Base-by-base conservation (phyloP, 2,329 filamentous ascomycete genomes). In the Scleromitrula shiraiana region DNA sequence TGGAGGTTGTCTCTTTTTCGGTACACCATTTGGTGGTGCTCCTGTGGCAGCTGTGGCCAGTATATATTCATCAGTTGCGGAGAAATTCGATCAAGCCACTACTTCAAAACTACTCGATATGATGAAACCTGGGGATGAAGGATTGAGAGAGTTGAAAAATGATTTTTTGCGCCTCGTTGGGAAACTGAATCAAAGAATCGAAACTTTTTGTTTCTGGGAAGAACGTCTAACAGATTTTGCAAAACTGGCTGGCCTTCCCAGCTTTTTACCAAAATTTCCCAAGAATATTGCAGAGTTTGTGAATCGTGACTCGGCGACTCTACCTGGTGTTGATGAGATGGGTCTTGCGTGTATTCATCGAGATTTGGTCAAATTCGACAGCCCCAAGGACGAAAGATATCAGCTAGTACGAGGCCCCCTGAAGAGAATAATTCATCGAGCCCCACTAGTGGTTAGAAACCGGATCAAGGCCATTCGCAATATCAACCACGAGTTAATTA, bases 11-110 rank as follows among this genome's bases (percentile, higher is more conserved):
- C 32, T 49, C 12, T 49, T 49, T 23, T 41, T 49, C 32, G 46
- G 41, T 10, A 49, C 46, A 7, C 46, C 46, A 12, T 49, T 49
- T 19, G 23, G 33, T 8, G 46, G 46, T 14, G 22, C 39, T 26
- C n/a, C 14, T 14, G 12, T 26, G 3, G 39, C 22, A n/a, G 39
- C 39, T 6, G n/a, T 9, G n/a, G 39, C 39, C 8, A n/a, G n/a
- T 26, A 17, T 41, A 14, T 29, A 23, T n/a, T 17, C 39, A 10
- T 26, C 14, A 9, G 12, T 26, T 14, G 22, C 15, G 19, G 39
- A 26, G 12, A 41, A 41, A 22, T 26, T 26, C 2, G n/a, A 41
- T 17, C 23, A 41, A 26, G 39, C 39, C 7, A 29, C 7, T 20
- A 17, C 22, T 2, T 41, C 39, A 7, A 26, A 41, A 14, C 23